Percentiles rank a stretch among this genome's conserved stretches.
Conservation (phyloP, 2,329 filamentous ascomycete genomes). For the Aureobasidium leucospermi region DNA sequence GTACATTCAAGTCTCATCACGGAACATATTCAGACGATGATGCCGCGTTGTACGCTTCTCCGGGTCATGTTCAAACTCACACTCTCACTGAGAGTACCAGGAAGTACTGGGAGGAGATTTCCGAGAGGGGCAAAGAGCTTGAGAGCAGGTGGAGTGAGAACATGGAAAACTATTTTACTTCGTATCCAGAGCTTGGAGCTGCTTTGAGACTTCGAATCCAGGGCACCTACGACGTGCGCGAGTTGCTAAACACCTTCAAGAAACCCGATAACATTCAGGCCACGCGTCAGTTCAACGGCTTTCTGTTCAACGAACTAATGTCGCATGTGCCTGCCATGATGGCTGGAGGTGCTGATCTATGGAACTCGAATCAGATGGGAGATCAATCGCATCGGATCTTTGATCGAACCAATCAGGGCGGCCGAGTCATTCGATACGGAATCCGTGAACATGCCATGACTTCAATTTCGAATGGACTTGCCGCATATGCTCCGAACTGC, state of each 20-base stretch:
- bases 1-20: constrained; percentile 22
- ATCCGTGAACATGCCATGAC: constrained; percentile 33
- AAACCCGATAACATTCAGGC: not conserved
- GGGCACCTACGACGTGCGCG: not conserved
- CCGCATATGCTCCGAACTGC: constrained; percentile 49
- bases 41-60: constrained; percentile 1
- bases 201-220: constrained; percentile 31
- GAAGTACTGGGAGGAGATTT: not conserved
- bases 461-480: constrained; percentile 45
- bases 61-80: not conserved
- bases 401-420: constrained; percentile 20
- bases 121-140: not conserved
- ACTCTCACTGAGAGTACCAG: not conserved
- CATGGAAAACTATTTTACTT: constrained; percentile 31
- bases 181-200: constrained; percentile 36
- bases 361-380: constrained; percentile 20
- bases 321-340: not conserved
- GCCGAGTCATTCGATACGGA: constrained; percentile 44
- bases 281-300: constrained; percentile 11
- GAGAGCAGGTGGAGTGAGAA: constrained; percentile 37
- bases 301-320: constrained; percentile 11
- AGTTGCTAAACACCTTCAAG: not conserved
- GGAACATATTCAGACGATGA: constrained; percentile 16
- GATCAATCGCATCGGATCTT: constrained; percentile 8
- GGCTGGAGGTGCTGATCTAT: constrained; percentile 17